Conservation (phyloP, 192 early-diverging fungal genomes). For the Backusella liffmaniae region DNA sequence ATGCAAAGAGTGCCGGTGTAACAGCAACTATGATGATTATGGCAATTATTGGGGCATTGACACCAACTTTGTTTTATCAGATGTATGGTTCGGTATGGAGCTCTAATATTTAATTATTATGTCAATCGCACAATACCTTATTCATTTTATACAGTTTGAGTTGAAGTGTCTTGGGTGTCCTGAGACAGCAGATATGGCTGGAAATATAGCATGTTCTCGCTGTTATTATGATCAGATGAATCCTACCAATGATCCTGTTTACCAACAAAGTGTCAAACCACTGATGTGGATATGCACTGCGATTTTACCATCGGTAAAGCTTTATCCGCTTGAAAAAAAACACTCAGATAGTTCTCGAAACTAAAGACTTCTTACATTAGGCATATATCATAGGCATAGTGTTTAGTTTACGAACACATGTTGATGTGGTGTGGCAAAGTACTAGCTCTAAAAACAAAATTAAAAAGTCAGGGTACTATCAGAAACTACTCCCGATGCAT, state of each 20-base stretch:
- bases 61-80: constrained; percentile 93
- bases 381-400: constrained; percentile 89
- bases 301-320: constrained; percentile 54
- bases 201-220: constrained; percentile 43
- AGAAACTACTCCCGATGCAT: neutral
- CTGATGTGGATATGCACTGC: constrained; percentile 86
- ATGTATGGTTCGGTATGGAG: constrained; percentile 72
- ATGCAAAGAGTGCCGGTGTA: constrained; percentile 92
- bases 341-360: neutral
- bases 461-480: neutral
- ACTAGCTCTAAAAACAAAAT: neutral
- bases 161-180: constrained; percentile 55
- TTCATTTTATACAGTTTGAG: constrained; percentile 43
- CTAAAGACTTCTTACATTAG: neutral
- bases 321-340: neutral
- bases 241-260: constrained; percentile 79
- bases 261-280: constrained; percentile 70
- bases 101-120: neutral
- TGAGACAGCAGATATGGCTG: constrained; percentile 11
- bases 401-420: constrained; percentile 93
- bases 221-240: constrained; percentile 65
- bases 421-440: constrained; percentile 69
- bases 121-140: neutral
- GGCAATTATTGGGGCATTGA: constrained; percentile 89
- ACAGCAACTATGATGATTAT: constrained; percentile 94